Conservation (phyloP, 176 grass and related monocot species). For the Secale cereale region DNA sequence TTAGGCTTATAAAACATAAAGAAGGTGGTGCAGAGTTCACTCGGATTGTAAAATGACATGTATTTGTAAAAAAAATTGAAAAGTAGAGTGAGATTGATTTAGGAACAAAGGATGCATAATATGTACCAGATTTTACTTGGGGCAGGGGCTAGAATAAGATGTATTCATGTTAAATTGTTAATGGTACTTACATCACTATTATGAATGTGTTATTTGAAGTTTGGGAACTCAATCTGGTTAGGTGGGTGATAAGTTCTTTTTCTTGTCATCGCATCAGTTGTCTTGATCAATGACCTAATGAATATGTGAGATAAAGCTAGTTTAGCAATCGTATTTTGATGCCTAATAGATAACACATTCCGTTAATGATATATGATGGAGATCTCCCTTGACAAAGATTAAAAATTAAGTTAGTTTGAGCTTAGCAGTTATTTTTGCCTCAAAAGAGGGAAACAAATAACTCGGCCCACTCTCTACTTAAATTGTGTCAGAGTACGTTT, state of each 20-base stretch:
- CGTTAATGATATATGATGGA: not conserved
- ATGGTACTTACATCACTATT: slow-evolving; percentile 75
- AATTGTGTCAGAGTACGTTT: too few relatives aligned
- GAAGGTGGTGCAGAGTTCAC: not conserved
- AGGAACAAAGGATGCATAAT: not conserved
- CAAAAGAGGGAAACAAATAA: too few relatives aligned
- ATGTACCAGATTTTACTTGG: not conserved
- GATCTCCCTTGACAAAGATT: not conserved
- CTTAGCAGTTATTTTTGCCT: too few relatives aligned
- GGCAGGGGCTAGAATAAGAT: not conserved
- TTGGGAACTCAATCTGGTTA: slow-evolving; percentile 68
- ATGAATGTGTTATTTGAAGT: slow-evolving; percentile 72
- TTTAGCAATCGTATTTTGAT: not conserved
- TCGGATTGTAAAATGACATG: not conserved
- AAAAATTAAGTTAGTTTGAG: too few relatives aligned
- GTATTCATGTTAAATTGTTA: not conserved
- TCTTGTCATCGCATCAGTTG: slow-evolving; percentile 24
- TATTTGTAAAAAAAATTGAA: too few relatives aligned
- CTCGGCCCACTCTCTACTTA: too few relatives aligned
- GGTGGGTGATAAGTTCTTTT: not conserved
- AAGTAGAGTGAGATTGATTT: not conserved
- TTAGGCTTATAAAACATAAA: not conserved
- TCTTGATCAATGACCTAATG: slow-evolving; percentile 54
- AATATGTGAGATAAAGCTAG: not conserved
- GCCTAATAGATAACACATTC: not conserved